Percentiles rank a stretch among this genome's conserved stretches.
phyloP scores from a whole-genome alignment of 768 basidiomycete species.

The Psilocybe subaeruginosa region DNA sequence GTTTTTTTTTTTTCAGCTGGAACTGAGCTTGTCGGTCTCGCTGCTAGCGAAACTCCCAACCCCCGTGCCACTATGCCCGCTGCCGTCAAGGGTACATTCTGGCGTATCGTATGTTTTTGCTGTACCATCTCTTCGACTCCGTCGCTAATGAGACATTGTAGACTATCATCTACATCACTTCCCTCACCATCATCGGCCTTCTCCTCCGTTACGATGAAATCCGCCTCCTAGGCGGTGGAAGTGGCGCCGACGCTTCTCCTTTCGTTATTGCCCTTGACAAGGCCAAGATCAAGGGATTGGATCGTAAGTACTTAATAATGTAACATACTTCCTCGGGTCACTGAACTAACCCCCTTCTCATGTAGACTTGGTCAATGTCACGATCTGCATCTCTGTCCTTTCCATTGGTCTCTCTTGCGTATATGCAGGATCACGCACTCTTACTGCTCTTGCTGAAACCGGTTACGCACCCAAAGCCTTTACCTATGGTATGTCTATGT shows the following conservation, averaged over 20 bases:
- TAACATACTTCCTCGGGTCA: neutral
- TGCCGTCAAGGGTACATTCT: conserved; percentile 51
- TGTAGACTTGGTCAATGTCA: conserved; percentile 42
- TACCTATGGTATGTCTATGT: conserved; percentile 29
- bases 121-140: neutral
- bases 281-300: conserved; percentile 42
- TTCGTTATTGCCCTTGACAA: conserved; percentile 47
- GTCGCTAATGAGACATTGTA: conserved; percentile 9
- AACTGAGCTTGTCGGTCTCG: conserved; percentile 49
- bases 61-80: conserved; percentile 45
- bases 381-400: conserved; percentile 49
- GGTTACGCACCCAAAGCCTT: conserved; percentile 50
- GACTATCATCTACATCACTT: conserved; percentile 48
- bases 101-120: conserved; percentile 41
- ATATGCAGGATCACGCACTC: conserved; percentile 47
- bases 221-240: conserved; percentile 38
- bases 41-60: conserved; percentile 49
- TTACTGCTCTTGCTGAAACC: conserved; percentile 49
- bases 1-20: conserved; percentile 33
- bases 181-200: conserved; percentile 46
- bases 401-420: conserved; percentile 49
- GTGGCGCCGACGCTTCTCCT: conserved; percentile 46
- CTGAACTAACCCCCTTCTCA: neutral
- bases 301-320: conserved; percentile 30
- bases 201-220: conserved; percentile 39